A percentile compares a stretch with the other conserved stretches of the same genome.
Conservation (phyloP, 139 green algal genomes). For the Asterochloris sp. region DNA sequence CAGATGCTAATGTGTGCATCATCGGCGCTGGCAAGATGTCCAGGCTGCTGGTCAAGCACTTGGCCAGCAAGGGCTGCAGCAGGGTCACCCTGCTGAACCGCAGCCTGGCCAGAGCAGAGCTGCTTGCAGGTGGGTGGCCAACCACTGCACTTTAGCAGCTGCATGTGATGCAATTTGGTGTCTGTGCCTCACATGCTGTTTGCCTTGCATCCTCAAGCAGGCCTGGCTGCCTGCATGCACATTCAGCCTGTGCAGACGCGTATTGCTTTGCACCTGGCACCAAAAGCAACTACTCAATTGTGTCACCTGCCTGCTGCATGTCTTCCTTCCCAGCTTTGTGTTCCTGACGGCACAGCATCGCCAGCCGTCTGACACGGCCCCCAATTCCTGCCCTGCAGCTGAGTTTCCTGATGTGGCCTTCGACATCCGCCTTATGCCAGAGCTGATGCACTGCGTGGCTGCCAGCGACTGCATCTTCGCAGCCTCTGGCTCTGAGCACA, state of each 20-base stretch:
- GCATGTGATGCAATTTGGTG: too few species aligned
- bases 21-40: conserved; percentile 99
- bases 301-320: too few species aligned
- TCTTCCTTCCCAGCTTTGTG: too few species aligned
- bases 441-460: conserved; percentile 82
- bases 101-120: conserved; percentile 78
- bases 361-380: too few species aligned
- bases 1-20: conserved; percentile 80
- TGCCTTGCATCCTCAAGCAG: too few species aligned
- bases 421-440: conserved; percentile 89
- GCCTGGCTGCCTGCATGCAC: too few species aligned
- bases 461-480: conserved; percentile 91
- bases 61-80: conserved; percentile 92
- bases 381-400: conserved; percentile 2
- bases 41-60: conserved; percentile 96
- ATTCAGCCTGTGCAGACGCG: too few species aligned
- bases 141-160: too few species aligned
- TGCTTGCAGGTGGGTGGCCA: conserved; percentile 51
- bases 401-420: conserved; percentile 97
- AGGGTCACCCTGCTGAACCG: conserved; percentile 92
- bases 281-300: too few species aligned
- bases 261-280: too few species aligned
- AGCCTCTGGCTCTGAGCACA: conserved; percentile 80
- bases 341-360: too few species aligned
- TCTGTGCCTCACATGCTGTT: too few species aligned